Percentiles rank a stretch among this genome's conserved stretches.
Evolutionary conservation across 1,139 yeast genomes (phyloP).

Genomic region (Yamadazyma trypodendri): DNA sequence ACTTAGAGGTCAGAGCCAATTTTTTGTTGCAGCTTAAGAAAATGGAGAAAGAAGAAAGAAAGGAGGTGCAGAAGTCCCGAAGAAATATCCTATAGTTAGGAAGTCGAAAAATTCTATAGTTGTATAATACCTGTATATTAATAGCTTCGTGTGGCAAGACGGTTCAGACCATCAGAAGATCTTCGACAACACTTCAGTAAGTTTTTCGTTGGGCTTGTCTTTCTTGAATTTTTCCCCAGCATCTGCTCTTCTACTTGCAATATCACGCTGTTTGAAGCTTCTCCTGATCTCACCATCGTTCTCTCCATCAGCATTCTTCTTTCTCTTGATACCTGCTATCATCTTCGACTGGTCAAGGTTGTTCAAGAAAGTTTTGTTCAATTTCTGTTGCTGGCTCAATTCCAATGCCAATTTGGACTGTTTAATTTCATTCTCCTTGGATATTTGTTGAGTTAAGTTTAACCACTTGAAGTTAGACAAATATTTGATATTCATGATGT

Average conservation of each 20-base stretch:
- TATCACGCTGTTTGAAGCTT: conserved; percentile 61
- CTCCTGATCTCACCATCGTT: conserved; percentile 43
- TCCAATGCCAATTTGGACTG: conserved; percentile 87
- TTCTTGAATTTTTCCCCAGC: conserved; percentile 52
- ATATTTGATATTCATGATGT: conserved; percentile 85
- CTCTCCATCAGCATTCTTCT: conserved; percentile 35
- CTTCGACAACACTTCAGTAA: conserved; percentile 46
- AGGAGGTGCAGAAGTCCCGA: neutral
- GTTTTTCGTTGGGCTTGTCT: conserved; percentile 41
- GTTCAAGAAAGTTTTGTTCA: conserved; percentile 77
- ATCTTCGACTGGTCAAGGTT: conserved; percentile 87
- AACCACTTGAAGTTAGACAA: conserved; percentile 93
- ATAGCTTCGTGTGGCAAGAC: neutral
- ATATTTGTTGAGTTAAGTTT: conserved; percentile 90
- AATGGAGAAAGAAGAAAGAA: neutral
- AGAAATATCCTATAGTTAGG: conserved; percentile 1
- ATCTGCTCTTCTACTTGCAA: conserved; percentile 63
- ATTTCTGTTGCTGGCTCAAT: conserved; percentile 81
- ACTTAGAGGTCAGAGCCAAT: conserved; percentile 23
- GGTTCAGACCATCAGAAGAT: conserved; percentile 26
- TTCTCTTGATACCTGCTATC: conserved; percentile 64
- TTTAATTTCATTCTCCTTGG: conserved; percentile 84
- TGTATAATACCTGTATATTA: conserved; percentile 1
- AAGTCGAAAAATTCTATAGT: no score
- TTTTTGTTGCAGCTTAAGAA: conserved; percentile 16